Percentiles rank a stretch among this genome's conserved stretches.
Conservation (phyloP, 495 filamentous ascomycete genomes). For the Acidomyces sp. region DNA sequence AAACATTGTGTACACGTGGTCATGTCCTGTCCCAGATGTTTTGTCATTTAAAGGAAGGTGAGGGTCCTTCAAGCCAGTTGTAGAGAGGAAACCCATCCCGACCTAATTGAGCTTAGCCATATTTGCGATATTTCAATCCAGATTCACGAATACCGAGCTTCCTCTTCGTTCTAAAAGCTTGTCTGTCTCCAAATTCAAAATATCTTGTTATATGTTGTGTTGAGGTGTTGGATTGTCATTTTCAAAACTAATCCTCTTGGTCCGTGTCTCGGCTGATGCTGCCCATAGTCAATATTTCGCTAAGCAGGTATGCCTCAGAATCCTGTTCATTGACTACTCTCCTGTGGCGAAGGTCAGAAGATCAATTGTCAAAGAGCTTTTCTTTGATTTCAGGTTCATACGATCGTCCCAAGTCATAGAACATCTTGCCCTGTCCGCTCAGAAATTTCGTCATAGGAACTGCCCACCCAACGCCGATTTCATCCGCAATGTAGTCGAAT, state of each 20-base stretch:
- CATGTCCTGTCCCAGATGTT: too few species aligned
- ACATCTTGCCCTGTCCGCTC: slow-evolving; percentile 3
- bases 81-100: too few species aligned
- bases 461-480: slow-evolving; percentile 7
- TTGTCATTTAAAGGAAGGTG: too few species aligned
- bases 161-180: too few species aligned
- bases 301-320: neutral
- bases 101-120: too few species aligned
- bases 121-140: too few species aligned
- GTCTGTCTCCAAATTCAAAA: too few species aligned
- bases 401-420: slow-evolving; percentile 11
- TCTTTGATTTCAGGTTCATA: neutral
- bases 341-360: neutral
- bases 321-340: neutral
- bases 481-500: slow-evolving; percentile 3
- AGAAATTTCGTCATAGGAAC: neutral
- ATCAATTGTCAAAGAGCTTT: neutral
- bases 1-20: too few species aligned
- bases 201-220: too few species aligned
- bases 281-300: neutral
- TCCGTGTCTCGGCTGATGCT: neutral
- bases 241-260: neutral
- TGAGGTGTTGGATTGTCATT: neutral
- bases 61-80: too few species aligned
- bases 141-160: too few species aligned